A percentile compares a stretch with the other conserved stretches of the same genome.
These are phyloP conservation scores for Aristolochia contorta DNA, from an alignment of 164 flowering plant species.

Conservation along the genomic window DNA sequence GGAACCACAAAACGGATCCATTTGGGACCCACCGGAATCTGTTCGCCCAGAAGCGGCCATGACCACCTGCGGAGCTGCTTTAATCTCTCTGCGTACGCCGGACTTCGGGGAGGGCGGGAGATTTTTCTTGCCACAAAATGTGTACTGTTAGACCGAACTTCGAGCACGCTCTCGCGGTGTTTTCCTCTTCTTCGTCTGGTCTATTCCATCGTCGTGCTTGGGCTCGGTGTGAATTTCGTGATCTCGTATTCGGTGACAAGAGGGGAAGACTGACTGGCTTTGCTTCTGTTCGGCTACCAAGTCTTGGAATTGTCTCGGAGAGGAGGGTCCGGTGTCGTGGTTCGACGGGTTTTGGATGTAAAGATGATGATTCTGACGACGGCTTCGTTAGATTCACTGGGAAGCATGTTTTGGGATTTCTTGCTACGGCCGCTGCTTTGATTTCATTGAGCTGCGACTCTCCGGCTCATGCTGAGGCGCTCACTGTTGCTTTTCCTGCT, in stretches of 20 bases:
- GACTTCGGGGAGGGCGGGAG: background rate
- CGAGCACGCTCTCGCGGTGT: background rate
- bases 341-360: background rate
- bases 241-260: slow-evolving; percentile 2
- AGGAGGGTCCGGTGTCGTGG: background rate
- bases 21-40: slow-evolving; percentile 16
- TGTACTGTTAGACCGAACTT: background rate
- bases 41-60: background rate
- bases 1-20: slow-evolving; percentile 15
- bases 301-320: slow-evolving; percentile 2
- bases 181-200: slow-evolving; percentile 9
- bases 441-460: slow-evolving; percentile 33
- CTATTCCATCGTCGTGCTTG: slow-evolving; percentile 10
- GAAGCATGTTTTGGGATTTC: slow-evolving; percentile 38
- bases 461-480: slow-evolving; percentile 63
- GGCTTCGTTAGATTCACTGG: slow-evolving; percentile 24
- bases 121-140: background rate
- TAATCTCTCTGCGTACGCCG: background rate
- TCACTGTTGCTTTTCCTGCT: slow-evolving; percentile 92
- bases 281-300: slow-evolving; percentile 2
- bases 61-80: background rate
- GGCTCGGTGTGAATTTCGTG: slow-evolving; percentile 12
- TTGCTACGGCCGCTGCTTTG: slow-evolving; percentile 53
- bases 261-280: slow-evolving; percentile 7
- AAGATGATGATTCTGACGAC: background rate